phyloP scores from a whole-genome alignment of 2,329 filamentous ascomycete species.

The Hypoxylon sp. region DNA sequence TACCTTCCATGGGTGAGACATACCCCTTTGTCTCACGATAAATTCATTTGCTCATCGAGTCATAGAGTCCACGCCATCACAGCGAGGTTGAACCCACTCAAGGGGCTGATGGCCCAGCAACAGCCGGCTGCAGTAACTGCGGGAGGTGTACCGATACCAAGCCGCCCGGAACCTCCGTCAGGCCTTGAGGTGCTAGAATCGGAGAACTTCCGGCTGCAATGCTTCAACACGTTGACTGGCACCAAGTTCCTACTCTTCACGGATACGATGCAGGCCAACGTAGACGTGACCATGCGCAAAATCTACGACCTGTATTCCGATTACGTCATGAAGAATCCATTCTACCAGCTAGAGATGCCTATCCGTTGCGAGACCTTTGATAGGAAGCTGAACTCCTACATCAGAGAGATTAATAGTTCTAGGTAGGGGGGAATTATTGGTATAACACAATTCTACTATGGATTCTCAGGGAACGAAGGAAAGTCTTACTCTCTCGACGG shows the following conservation, averaged over 20 bases:
- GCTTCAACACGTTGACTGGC: conserved; percentile 94
- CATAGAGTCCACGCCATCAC: conserved; percentile 78
- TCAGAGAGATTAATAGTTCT: conserved; percentile 78
- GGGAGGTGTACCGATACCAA: conserved; percentile 54
- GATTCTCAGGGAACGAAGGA: conserved; percentile 7
- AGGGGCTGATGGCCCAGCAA: conserved; percentile 54
- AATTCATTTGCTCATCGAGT: conserved; percentile 29
- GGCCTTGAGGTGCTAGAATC: conserved; percentile 95
- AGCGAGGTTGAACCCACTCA: conserved; percentile 72
- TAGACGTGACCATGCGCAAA: conserved; percentile 84
- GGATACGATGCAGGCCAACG: conserved; percentile 87
- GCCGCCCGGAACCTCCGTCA: conserved; percentile 74
- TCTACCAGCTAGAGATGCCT: conserved; percentile 98
- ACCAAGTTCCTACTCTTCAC: conserved; percentile 97
- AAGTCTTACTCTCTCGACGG: not conserved
- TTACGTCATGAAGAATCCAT: conserved; percentile 99
- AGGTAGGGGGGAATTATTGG: conserved; percentile 58
- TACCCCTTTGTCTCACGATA: conserved; percentile 18
- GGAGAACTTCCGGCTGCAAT: conserved; percentile 94
- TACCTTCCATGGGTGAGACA: conserved; percentile 89
- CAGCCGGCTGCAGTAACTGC: conserved; percentile 46
- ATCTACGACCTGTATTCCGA: conserved; percentile 97
- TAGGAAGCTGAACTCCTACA: conserved; percentile 83
- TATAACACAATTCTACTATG: conserved; percentile 8
- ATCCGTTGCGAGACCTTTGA: conserved; percentile 96